These are phyloP conservation scores for Ligustrum vulgare DNA, from an alignment of 257 asterid species.

Conservation along the genomic window DNA sequence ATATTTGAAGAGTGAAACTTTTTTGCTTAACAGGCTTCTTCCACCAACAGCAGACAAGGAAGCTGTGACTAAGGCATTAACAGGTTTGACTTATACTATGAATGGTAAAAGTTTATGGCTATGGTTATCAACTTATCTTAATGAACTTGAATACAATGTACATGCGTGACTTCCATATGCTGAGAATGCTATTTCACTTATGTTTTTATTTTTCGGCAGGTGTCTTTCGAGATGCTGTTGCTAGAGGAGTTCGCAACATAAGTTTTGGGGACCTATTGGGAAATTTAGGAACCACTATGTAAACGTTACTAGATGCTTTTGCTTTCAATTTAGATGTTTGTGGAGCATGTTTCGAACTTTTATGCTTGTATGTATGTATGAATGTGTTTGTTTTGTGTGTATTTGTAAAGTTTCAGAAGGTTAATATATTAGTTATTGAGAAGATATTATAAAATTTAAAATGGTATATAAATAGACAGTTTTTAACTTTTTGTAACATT, in stretches of 20 bases:
- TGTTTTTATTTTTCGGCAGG: conserved; percentile 36
- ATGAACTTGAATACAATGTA: conserved; percentile 1
- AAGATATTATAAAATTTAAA: neutral
- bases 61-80: conserved; percentile 81
- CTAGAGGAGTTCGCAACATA: conserved; percentile 75
- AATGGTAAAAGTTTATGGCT: conserved; percentile 6
- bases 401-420: neutral
- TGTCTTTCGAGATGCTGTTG: conserved; percentile 80
- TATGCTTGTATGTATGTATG: neutral
- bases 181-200: conserved; percentile 30
- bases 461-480: neutral
- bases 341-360: neutral
- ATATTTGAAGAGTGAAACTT: conserved; percentile 25
- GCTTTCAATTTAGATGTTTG: conserved; percentile 12
- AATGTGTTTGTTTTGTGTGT: neutral
- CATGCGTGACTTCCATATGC: conserved; percentile 12
- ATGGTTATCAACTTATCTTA: neutral
- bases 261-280: conserved; percentile 94
- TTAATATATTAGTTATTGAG: neutral
- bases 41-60: conserved; percentile 90
- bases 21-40: conserved; percentile 70
- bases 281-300: conserved; percentile 90
- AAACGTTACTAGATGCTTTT: conserved; percentile 29
- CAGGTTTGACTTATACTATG: conserved; percentile 53
- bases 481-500: neutral